Conservation (phyloP, 2,329 filamentous ascomycete genomes). For the Epichloe coenophiala region DNA sequence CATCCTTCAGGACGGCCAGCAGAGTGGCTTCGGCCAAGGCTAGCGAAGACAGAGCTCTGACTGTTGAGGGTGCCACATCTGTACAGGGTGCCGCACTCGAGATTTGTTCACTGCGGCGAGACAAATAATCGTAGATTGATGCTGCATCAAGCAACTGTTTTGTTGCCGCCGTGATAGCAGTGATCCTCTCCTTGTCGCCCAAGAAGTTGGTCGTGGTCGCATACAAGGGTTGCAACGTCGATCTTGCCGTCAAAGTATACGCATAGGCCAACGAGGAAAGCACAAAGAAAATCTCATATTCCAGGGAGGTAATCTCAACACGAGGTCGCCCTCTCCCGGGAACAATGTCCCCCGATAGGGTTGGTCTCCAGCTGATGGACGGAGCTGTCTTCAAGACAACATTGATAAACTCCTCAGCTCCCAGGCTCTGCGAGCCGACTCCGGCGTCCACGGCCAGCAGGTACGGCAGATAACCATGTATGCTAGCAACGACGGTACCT, state of each 20-base stretch:
- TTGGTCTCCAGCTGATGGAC: constrained; percentile 73
- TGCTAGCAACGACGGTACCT: constrained; percentile 49
- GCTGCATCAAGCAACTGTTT: constrained; percentile 67
- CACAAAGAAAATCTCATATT: constrained; percentile 72
- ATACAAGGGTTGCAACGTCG: constrained; percentile 61
- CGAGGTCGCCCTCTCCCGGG: constrained; percentile 51
- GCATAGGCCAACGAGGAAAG: constrained; percentile 65
- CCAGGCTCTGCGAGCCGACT: constrained; percentile 34
- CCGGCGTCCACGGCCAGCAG: constrained; percentile 65
- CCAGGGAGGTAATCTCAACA: constrained; percentile 56
- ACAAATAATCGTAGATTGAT: constrained; percentile 62
- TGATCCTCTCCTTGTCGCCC: constrained; percentile 50
- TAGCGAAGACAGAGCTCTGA: constrained; percentile 48
- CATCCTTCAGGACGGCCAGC: constrained; percentile 82
- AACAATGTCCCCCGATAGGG: constrained; percentile 49
- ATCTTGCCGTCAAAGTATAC: constrained; percentile 58
- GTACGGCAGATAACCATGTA: constrained; percentile 73
- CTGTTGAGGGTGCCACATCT: constrained; percentile 39
- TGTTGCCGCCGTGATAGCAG: constrained; percentile 60
- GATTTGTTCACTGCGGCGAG: constrained; percentile 36
- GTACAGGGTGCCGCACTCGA: constrained; percentile 29
- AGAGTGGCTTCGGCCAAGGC: constrained; percentile 81
- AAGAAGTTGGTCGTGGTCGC: constrained; percentile 47
- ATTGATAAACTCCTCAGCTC: constrained; percentile 47
- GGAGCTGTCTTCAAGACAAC: constrained; percentile 47